phyloP scores from a whole-genome alignment of 2,329 filamentous ascomycete species.

The Huntiella moniliformis region DNA sequence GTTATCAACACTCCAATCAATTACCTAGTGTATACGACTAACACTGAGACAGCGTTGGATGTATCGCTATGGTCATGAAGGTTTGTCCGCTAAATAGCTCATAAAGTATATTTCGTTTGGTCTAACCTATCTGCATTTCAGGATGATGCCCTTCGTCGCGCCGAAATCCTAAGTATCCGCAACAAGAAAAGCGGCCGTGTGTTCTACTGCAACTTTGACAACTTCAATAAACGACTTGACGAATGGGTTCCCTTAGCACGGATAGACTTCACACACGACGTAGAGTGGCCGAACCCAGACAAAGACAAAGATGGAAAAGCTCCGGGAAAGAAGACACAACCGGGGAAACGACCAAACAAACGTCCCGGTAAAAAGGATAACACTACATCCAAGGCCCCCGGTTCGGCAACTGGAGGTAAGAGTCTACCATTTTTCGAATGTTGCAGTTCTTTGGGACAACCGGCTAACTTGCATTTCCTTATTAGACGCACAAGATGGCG shows the following conservation, averaged over 20 bases:
- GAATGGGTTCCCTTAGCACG: constrained; percentile 78
- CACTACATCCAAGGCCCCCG: constrained; percentile 32
- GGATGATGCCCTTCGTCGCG: constrained; percentile 72
- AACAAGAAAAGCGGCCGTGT: constrained; percentile 73
- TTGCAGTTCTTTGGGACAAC: background rate
- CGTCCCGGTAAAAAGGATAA: constrained; percentile 35
- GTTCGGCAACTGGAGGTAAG: constrained; percentile 18
- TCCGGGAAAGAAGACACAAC: constrained; percentile 35
- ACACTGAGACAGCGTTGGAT: constrained; percentile 25
- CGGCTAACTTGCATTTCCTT: background rate
- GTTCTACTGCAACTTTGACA: constrained; percentile 95
- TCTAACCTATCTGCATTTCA: constrained; percentile 2
- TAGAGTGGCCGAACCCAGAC: constrained; percentile 89
- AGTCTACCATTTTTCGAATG: no score
- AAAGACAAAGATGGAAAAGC: constrained; percentile 57
- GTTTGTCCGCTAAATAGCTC: background rate
- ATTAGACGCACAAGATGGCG: constrained; percentile 31
- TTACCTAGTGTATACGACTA: background rate
- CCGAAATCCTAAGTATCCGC: constrained; percentile 89
- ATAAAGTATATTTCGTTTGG: background rate
- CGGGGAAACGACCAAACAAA: constrained; percentile 40
- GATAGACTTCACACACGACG: constrained; percentile 74
- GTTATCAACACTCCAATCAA: background rate
- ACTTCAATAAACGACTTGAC: constrained; percentile 74
- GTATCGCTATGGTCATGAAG: constrained; percentile 42